Percentiles rank a stretch among this genome's conserved stretches.
Conservation (phyloP, 352 stramenopile species). For the Globisporangium carolinianum region DNA sequence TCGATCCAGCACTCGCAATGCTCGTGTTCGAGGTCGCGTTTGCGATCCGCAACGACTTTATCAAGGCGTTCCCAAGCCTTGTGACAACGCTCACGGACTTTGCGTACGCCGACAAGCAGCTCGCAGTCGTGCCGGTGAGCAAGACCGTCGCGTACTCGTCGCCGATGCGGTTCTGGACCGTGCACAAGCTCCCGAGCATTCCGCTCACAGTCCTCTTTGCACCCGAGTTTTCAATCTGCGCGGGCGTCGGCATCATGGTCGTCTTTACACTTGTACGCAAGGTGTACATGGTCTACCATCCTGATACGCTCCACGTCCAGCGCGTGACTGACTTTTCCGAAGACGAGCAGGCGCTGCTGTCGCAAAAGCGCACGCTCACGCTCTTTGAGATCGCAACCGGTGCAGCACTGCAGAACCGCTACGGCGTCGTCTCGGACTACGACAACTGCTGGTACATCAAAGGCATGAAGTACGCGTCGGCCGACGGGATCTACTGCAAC, state of each 20-base stretch:
- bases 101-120: constrained; percentile 1
- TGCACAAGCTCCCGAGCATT: constrained; percentile 3
- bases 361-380: constrained; percentile 10
- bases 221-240: neutral
- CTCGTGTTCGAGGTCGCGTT: constrained; percentile 5
- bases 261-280: constrained; percentile 17
- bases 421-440: constrained; percentile 21
- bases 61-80: neutral
- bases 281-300: constrained; percentile 14
- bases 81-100: neutral
- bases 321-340: neutral
- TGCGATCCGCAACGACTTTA: neutral
- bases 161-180: constrained; percentile 18
- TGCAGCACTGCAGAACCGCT: constrained; percentile 15
- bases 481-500: constrained; percentile 13
- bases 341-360: neutral
- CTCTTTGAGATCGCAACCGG: constrained; percentile 21
- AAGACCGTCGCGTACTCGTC: constrained; percentile 1
- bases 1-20: constrained; percentile 6
- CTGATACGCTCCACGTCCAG: constrained; percentile 6
- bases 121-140: neutral
- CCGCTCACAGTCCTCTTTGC: neutral
- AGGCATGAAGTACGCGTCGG: constrained; percentile 22
- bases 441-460: constrained; percentile 25
- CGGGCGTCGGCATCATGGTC: neutral